A percentile compares a stretch with the other conserved stretches of the same genome.
Conservation (phyloP, 345 rosid species). For the Salix udensis region DNA sequence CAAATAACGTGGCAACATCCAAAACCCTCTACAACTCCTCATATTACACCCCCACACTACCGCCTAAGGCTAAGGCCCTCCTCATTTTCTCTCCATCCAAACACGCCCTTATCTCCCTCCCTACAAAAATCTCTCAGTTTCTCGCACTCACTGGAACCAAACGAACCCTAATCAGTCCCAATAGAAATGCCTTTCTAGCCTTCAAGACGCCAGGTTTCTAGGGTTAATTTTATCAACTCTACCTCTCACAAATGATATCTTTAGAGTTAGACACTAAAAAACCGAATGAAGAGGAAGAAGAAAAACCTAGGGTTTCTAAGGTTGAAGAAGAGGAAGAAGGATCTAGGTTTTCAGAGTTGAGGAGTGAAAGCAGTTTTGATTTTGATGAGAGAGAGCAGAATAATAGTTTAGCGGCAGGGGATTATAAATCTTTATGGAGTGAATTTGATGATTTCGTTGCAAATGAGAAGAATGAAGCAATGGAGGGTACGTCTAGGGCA, state of each 20-base stretch:
- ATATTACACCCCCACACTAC: neutral
- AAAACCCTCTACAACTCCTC: neutral
- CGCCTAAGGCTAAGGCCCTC: neutral
- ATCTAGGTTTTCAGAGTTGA: neutral
- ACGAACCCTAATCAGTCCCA: neutral
- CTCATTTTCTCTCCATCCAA: slow-evolving; percentile 22
- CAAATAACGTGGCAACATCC: neutral
- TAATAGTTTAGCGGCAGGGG: slow-evolving; percentile 11
- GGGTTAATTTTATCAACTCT: slow-evolving; percentile 15
- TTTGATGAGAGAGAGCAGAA: neutral
- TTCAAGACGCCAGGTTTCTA: slow-evolving; percentile 3
- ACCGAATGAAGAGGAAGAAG: slow-evolving; percentile 1
- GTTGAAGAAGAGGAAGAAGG: neutral
- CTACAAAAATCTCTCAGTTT: neutral
- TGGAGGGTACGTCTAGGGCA: slow-evolving; percentile 63
- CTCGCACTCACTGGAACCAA: neutral
- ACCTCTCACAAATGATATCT: neutral
- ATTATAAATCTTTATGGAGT: slow-evolving; percentile 57
- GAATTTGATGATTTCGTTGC: slow-evolving; percentile 94
- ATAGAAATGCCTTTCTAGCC: neutral
- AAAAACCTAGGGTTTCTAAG: neutral
- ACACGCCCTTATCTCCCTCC: neutral
- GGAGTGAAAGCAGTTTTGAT: neutral
- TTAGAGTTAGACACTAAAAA: neutral
- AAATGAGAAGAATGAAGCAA: slow-evolving; percentile 53